Percentiles rank a stretch among this genome's conserved stretches.
Conservation (phyloP, 2,329 filamentous ascomycete species). For the Lasiodiplodia citricola region DNA sequence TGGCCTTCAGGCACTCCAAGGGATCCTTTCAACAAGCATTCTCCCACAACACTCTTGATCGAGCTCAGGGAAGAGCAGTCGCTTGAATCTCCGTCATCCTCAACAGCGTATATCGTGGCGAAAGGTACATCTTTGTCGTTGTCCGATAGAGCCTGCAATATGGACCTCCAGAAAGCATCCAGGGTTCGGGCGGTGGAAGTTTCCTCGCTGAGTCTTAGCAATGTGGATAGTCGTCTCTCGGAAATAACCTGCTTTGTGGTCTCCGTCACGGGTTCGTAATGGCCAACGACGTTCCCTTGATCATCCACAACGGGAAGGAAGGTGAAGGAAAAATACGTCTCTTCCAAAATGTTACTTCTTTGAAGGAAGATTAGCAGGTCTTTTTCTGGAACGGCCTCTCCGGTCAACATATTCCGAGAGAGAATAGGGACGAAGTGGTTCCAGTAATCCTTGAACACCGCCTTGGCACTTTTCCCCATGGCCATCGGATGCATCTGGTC, state of each 20-base stretch:
- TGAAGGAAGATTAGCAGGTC: constrained; percentile 75
- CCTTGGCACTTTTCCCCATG: constrained; percentile 63
- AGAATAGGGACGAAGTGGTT: constrained; percentile 34
- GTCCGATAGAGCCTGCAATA: constrained; percentile 69
- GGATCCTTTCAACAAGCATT: constrained; percentile 35
- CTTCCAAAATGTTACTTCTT: constrained; percentile 71
- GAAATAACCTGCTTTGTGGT: constrained; percentile 70
- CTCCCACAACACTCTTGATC: constrained; percentile 13
- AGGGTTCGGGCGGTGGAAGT: constrained; percentile 72
- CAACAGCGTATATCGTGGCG: constrained; percentile 72
- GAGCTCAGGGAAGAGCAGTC: constrained; percentile 52
- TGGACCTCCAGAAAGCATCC: constrained; percentile 71
- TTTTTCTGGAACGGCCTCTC: constrained; percentile 48
- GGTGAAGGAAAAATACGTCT: constrained; percentile 80
- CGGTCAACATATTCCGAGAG: constrained; percentile 33
- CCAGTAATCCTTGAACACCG: constrained; percentile 74
- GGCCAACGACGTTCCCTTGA: constrained; percentile 70
- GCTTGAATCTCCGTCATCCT: constrained; percentile 65
- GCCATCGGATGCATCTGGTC: constrained; percentile 54
- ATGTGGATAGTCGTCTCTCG: constrained; percentile 2
- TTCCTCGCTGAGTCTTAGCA: constrained; percentile 34
- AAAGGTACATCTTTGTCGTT: constrained; percentile 77
- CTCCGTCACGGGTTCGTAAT: constrained; percentile 79
- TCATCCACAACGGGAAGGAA: constrained; percentile 74
- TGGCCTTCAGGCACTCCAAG: constrained; percentile 30